Evolutionary conservation across 23 red algal species (phyloP), one percentile per base, ranked within the genome.

Genomic region (Agarophyton chilense): DNA sequence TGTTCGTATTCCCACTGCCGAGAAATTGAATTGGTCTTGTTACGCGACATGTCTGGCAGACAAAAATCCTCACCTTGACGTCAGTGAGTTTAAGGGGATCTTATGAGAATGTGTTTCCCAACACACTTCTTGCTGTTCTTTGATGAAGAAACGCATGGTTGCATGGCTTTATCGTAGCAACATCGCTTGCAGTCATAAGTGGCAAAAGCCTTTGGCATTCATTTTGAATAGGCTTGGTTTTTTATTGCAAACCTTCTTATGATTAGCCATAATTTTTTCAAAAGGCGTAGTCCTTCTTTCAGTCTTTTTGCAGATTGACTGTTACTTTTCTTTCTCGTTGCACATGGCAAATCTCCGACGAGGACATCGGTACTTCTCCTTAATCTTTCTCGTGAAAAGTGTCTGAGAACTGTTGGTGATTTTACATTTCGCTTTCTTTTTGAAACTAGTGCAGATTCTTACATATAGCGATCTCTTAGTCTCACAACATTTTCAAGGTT

Each of bases 381-480:
- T 42, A 4, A 81, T 52, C 11, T 63, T 21, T 52, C 39, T 63
- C 53, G 34, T 62, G 25, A 52, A 81, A 29, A 81, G 22, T 11
- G 22, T 61, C 26, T 29, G 53, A 42, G 57, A 47, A 5, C n/a
- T 22, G 12, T 22, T 35, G 31, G 52, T 22, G 29, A 61, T 52
- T 24, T 58, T 62, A 81, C 77, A 81, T 38, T 61, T 81, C 5
- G 10, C 52, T 16, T 22, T 81, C 51, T 81, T 61, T 28, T 62
- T 45, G 10, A 12, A 19, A 12, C 24, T 33, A 14, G 9, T 35
- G 12, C 50, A 44, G 21, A 8, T 28, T 26, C 17, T 61, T 1
- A 18, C 52, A 1, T 52, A 57, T 36, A 32, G 24, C 19, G 12
- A 26, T 35, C 52, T 31, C 31, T 41, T 35, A 21, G 40, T 42